These are phyloP conservation scores for Pleomassaria siparia DNA, from an alignment of 2,329 filamentous ascomycete species.

Conservation along the genomic window DNA sequence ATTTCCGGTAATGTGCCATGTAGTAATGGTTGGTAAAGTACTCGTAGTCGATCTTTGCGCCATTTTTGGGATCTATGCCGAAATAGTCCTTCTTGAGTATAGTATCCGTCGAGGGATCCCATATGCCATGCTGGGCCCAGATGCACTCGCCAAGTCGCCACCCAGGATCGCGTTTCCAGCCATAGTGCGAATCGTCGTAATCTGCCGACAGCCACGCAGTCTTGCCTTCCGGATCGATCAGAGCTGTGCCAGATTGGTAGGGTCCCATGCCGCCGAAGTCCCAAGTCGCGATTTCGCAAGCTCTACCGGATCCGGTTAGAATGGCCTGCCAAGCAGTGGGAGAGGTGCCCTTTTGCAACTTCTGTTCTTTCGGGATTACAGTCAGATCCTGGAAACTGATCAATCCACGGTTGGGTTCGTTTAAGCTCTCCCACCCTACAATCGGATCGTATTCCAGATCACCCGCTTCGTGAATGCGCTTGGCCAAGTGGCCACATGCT, in stretches of 20 bases:
- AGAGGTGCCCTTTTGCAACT: slow-evolving; percentile 87
- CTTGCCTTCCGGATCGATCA: slow-evolving; percentile 87
- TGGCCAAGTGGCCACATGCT: slow-evolving; percentile 79
- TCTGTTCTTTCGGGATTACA: slow-evolving; percentile 80
- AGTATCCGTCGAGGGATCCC: slow-evolving; percentile 78
- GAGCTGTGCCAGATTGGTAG: slow-evolving; percentile 78
- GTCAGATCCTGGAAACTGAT: slow-evolving; percentile 81
- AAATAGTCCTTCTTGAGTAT: slow-evolving; percentile 88
- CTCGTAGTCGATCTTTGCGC: slow-evolving; percentile 74
- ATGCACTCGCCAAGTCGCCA: slow-evolving; percentile 95
- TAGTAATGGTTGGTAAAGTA: slow-evolving; percentile 91
- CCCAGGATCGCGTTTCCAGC: slow-evolving; percentile 80
- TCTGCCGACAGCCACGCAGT: slow-evolving; percentile 79
- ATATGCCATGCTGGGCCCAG: slow-evolving; percentile 96
- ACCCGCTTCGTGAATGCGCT: slow-evolving; percentile 83
- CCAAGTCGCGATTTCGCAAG: slow-evolving; percentile 88
- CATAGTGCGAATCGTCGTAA: slow-evolving; percentile 85
- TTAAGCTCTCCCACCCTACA: slow-evolving; percentile 94
- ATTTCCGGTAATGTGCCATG: slow-evolving; percentile 79
- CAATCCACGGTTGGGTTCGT: slow-evolving; percentile 89
- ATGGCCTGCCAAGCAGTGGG: slow-evolving; percentile 95
- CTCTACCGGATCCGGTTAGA: slow-evolving; percentile 83
- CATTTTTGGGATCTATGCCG: slow-evolving; percentile 72
- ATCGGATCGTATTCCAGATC: slow-evolving; percentile 84
- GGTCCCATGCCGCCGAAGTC: slow-evolving; percentile 92